These are phyloP conservation scores for Pezicula rhizophila DNA, from an alignment of 2,329 filamentous ascomycete species.

Conservation along the genomic window DNA sequence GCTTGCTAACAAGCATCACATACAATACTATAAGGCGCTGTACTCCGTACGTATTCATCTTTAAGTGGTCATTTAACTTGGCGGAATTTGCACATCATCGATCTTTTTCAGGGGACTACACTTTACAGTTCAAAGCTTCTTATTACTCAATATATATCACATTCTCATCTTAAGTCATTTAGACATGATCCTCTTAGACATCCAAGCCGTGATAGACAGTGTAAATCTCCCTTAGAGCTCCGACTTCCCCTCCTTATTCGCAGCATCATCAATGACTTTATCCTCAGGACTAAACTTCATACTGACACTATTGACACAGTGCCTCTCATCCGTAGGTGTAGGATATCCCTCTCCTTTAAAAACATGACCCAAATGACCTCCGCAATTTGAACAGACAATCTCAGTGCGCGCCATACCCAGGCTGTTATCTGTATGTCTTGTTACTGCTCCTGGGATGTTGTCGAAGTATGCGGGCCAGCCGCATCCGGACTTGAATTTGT, in stretches of 20 bases:
- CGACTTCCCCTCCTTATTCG: conserved; percentile 33
- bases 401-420: conserved; percentile 84
- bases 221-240: conserved; percentile 6
- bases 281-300: conserved; percentile 73
- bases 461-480: conserved; percentile 99
- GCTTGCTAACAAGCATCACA: too few species aligned
- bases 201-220: too few species aligned
- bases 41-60: too few species aligned
- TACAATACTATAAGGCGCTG: too few species aligned
- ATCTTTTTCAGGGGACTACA: too few species aligned
- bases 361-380: conserved; percentile 84
- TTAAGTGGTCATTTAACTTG: too few species aligned
- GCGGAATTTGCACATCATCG: too few species aligned
- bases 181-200: too few species aligned
- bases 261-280: conserved; percentile 34
- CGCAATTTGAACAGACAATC: conserved; percentile 92
- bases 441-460: conserved; percentile 85
- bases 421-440: conserved; percentile 67
- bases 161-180: too few species aligned
- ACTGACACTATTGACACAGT: conserved; percentile 93
- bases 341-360: conserved; percentile 83
- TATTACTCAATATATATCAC: too few species aligned
- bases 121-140: too few species aligned
- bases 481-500: conserved; percentile 95
- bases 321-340: conserved; percentile 89